Base-by-base conservation (phyloP, 2,329 filamentous ascomycete species). In the Scleromitrula shiraiana region DNA sequence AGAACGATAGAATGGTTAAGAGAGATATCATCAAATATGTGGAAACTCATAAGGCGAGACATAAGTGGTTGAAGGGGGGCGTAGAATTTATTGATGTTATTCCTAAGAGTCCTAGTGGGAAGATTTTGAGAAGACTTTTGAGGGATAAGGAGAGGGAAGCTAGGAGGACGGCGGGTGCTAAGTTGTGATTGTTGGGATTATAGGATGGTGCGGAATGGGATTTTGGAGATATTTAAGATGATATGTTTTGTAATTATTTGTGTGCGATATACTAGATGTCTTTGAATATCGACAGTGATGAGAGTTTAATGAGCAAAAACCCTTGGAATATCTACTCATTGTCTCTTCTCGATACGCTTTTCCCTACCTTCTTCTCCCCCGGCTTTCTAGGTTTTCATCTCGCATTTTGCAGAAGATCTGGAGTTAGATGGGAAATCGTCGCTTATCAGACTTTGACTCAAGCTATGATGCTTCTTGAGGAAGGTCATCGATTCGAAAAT, bases 61-160 rank as follows among this genome's bases (percentile, higher is more conserved):
- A 85, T 62, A 86, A 86, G 68, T 80, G 77, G 71, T 69, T 86
- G 51, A 77, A 75, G 59, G 82, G 77, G 49, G 75, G 70, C 1
- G 67, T 85, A 2, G 76, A 80, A 61, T 85, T 85, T 53, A 70
- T 83, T 12, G 77, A 82, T 37, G 71, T 70, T 41, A 78, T 89
- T 20, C 85, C 85, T 10, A 88, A 88, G 73, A 85, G 79, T 60
- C 75, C 82, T 0, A 83, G 78, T 58, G 84, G 85, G 8, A 88
- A 88, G 75, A 86, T 88, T 47, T 64, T 88, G 61, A 71, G 83
- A 41, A 70, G 83, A 19, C 57, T 86, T 42, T 66, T 94, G 57
- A 73, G 85, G 35, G 88, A 94, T 60, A 76, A 77, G 60, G 88
- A 93, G 67, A 85, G 73, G 69, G 81, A 83, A 62, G 72, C 72